Conservation (phyloP, 129 eudicot species). For the Centaurea solstitialis region DNA sequence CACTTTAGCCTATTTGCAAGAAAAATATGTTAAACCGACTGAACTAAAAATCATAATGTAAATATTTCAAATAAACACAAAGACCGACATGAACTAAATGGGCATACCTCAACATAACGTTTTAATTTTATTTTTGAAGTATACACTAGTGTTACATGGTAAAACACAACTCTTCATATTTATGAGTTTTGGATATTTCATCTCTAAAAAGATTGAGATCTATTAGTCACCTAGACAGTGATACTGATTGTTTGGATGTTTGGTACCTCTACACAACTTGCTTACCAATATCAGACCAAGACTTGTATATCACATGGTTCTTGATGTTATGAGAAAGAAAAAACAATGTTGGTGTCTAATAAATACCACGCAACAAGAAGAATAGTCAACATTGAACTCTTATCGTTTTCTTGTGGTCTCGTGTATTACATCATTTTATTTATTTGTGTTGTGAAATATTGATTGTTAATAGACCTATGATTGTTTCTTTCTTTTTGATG, state of each 20-base stretch:
- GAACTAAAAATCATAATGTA: background rate
- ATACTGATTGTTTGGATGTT: too few relatives aligned
- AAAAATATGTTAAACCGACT: background rate
- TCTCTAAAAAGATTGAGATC: background rate
- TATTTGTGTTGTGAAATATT: background rate
- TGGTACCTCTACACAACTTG: background rate
- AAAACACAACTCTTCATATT: background rate
- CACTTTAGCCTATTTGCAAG: background rate
- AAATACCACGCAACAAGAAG: background rate
- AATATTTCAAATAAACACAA: background rate
- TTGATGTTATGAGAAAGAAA: background rate
- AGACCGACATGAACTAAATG: background rate
- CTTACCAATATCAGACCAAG: background rate
- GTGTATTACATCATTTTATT: background rate
- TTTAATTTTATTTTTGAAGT: background rate
- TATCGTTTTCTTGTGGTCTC: background rate
- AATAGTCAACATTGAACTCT: background rate
- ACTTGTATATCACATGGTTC: background rate
- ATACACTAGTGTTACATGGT: background rate
- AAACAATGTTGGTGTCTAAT: background rate
- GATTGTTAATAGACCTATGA: background rate
- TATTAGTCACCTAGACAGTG: background rate
- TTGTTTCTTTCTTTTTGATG: background rate
- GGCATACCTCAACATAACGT: background rate
- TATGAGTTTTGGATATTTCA: background rate